Evolutionary conservation across 192 early-diverging fungal genomes (phyloP).

Genomic region (Podila minutissima): DNA sequence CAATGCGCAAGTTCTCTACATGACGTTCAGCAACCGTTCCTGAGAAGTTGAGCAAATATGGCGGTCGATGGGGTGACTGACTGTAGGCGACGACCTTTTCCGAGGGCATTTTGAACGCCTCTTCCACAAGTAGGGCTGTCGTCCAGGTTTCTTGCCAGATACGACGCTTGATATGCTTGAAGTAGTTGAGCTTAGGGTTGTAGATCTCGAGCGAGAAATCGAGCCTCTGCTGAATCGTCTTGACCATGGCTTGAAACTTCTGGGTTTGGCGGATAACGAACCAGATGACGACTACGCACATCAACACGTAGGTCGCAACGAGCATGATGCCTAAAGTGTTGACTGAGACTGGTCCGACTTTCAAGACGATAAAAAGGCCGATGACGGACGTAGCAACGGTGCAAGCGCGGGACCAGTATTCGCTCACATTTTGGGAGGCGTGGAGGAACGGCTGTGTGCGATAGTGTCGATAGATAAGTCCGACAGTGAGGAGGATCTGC

Average conservation of each 20-base stretch:
- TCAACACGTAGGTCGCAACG: conserved; percentile 45
- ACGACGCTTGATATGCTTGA: conserved; percentile 56
- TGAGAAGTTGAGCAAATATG: conserved; percentile 71
- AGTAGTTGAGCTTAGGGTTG: conserved; percentile 51
- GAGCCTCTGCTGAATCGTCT: conserved; percentile 57
- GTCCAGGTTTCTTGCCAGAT: conserved; percentile 82
- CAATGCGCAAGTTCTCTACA: conserved; percentile 70
- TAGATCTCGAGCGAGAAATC: conserved; percentile 61
- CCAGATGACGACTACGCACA: conserved; percentile 54
- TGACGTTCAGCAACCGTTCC: conserved; percentile 74
- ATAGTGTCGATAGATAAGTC: conserved; percentile 65
- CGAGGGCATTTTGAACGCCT: conserved; percentile 64
- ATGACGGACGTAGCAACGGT: conserved; percentile 56
- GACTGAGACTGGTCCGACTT: conserved; percentile 52
- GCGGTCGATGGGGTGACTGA: conserved; percentile 62
- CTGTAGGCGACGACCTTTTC: conserved; percentile 63
- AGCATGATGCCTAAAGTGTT: conserved; percentile 58
- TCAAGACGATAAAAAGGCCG: conserved; percentile 62
- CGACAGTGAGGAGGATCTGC: conserved; percentile 58
- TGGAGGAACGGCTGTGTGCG: conserved; percentile 68
- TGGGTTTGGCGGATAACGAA: conserved; percentile 52
- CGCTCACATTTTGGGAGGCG: conserved; percentile 62
- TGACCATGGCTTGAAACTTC: conserved; percentile 50
- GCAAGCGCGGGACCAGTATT: conserved; percentile 56
- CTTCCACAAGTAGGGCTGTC: conserved; percentile 63